These are phyloP conservation scores for Monilinia laxa DNA, from an alignment of 2,329 filamentous ascomycete genomes.

Conservation along the genomic window DNA sequence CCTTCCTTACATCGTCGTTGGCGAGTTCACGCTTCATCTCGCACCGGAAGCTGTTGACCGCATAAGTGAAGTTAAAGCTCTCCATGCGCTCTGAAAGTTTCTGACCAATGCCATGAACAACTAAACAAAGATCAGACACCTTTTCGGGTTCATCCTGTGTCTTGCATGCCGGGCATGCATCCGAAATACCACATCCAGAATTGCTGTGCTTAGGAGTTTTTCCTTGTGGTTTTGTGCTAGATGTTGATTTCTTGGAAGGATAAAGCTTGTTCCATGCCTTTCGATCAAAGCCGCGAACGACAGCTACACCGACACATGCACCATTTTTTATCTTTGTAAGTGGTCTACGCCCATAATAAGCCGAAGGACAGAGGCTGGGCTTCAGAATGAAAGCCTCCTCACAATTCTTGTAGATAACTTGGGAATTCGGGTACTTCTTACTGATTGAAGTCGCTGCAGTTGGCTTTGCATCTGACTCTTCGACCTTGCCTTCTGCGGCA, in stretches of 20 bases:
- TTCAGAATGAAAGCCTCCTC: constrained; percentile 81
- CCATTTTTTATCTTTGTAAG: constrained; percentile 79
- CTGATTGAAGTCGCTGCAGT: constrained; percentile 35
- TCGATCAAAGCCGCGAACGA: constrained; percentile 87
- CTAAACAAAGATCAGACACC: constrained; percentile 84
- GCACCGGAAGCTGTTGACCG: constrained; percentile 85
- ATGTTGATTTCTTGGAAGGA: constrained; percentile 37
- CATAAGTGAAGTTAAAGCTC: constrained; percentile 95
- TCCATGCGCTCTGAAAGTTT: constrained; percentile 93
- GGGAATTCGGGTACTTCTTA: constrained; percentile 68
- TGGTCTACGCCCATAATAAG: constrained; percentile 78
- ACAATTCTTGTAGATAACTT: constrained; percentile 82
- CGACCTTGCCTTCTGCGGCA: constrained; percentile 52
- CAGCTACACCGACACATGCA: constrained; percentile 75
- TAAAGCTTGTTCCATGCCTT: constrained; percentile 73
- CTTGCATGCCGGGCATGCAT: constrained; percentile 57
- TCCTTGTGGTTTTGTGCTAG: constrained; percentile 39
- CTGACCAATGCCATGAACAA: constrained; percentile 94
- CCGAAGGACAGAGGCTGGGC: constrained; percentile 79
- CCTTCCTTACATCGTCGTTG: constrained; percentile 68
- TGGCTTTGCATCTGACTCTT: constrained; percentile 28
- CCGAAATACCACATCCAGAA: constrained; percentile 26
- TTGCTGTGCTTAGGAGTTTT: constrained; percentile 29
- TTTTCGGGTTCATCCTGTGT: constrained; percentile 63
- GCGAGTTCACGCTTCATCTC: constrained; percentile 82